Conservation (phyloP, 2,329 filamentous ascomycete species). For the Fusarium austroafricanum region DNA sequence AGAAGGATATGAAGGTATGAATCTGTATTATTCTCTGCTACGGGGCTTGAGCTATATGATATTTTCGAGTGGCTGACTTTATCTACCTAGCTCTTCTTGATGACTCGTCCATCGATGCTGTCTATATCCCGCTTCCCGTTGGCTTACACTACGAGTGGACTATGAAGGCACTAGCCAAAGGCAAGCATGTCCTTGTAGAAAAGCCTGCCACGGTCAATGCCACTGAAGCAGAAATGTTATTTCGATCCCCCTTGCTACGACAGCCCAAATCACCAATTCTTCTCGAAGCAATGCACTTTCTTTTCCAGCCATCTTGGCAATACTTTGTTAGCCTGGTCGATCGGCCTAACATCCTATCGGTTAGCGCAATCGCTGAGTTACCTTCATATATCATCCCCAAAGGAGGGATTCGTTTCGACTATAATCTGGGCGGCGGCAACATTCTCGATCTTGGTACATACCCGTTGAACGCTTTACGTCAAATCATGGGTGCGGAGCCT, state of each 20-base stretch:
- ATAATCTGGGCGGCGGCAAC: not conserved
- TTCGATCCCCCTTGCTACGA: not conserved
- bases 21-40: too few relatives aligned
- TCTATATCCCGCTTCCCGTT: not conserved
- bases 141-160: constrained; percentile 4
- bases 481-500: not conserved
- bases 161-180: not conserved
- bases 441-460: constrained; percentile 7
- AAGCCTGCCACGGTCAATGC: not conserved
- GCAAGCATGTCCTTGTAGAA: not conserved
- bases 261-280: not conserved
- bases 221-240: not conserved
- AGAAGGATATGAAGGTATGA: not conserved
- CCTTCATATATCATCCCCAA: not conserved
- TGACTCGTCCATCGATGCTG: not conserved
- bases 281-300: constrained; percentile 1
- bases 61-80: not conserved
- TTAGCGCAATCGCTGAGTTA: accelerated
- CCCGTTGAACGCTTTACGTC: not conserved
- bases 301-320: constrained; percentile 2
- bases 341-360: not conserved
- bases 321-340: not conserved
- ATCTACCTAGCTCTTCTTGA: not conserved
- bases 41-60: not conserved
- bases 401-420: not conserved